phyloP scores from a whole-genome alignment of 2,329 filamentous ascomycete species.

The Lecanoromycetidae sp. region DNA sequence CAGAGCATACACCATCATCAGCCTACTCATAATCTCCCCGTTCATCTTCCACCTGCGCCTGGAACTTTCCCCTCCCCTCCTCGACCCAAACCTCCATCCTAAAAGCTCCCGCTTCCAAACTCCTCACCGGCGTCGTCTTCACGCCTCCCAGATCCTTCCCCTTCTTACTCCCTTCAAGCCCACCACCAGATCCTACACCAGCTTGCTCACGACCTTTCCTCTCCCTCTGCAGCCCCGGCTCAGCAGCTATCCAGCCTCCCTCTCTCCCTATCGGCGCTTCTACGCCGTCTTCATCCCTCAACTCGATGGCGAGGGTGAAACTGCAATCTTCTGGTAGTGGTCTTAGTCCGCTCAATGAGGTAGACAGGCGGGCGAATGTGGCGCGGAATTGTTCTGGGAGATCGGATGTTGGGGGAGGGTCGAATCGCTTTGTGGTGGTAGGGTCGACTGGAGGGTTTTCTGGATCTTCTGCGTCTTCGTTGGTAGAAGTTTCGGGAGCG shows the following conservation, averaged over 20 bases:
- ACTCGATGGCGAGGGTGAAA: constrained; percentile 39
- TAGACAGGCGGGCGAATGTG: constrained; percentile 33
- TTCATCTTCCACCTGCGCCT: constrained; percentile 7
- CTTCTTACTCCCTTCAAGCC: constrained; percentile 17
- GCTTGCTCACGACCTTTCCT: constrained; percentile 14
- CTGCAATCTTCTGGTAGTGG: constrained; percentile 35
- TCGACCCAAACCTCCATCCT: constrained; percentile 60
- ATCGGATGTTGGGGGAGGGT: constrained; percentile 22
- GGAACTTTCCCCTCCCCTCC: constrained; percentile 29
- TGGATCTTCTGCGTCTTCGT: constrained; percentile 11
- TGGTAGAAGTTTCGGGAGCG: neutral
- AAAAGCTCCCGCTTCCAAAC: constrained; percentile 53
- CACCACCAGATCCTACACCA: constrained; percentile 15
- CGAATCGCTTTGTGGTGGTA: neutral
- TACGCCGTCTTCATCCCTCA: constrained; percentile 30
- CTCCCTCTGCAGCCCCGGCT: constrained; percentile 27
- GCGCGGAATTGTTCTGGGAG: constrained; percentile 39
- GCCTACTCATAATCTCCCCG: no score
- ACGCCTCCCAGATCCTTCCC: constrained; percentile 37
- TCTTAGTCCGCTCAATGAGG: constrained; percentile 31
- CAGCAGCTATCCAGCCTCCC: constrained; percentile 49
- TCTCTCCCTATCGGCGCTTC: constrained; percentile 32
- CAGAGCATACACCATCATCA: no score
- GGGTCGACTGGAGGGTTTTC: constrained; percentile 19
- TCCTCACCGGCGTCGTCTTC: constrained; percentile 48